Evolutionary conservation across 2,329 filamentous ascomycete genomes (phyloP).

Genomic region (Microsporum audouinii): DNA sequence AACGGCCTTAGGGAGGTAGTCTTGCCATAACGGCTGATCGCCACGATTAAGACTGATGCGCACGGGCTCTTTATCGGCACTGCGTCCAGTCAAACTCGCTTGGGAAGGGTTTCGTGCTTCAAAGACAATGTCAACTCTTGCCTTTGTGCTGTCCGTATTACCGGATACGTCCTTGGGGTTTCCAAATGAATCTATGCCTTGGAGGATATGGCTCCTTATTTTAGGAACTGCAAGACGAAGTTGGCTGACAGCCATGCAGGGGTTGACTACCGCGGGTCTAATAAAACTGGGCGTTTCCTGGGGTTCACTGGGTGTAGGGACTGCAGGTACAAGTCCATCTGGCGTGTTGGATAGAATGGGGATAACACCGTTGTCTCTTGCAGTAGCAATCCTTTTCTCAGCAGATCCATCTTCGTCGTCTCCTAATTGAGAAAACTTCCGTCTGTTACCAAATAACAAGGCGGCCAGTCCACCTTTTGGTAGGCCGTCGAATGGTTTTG

Average conservation of each 20-base stretch:
- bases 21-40: constrained; percentile 78
- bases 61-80: constrained; percentile 64
- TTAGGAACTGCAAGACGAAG: constrained; percentile 79
- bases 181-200: constrained; percentile 55
- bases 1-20: constrained; percentile 76
- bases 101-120: constrained; percentile 74
- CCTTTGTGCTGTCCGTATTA: constrained; percentile 33
- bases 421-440: constrained; percentile 63
- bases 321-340: constrained; percentile 66
- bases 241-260: constrained; percentile 69
- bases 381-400: constrained; percentile 48
- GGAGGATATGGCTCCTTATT: constrained; percentile 68
- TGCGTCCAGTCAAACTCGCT: constrained; percentile 47
- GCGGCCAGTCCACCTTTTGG: constrained; percentile 79
- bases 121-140: constrained; percentile 61
- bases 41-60: constrained; percentile 71
- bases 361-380: constrained; percentile 55
- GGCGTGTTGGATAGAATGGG: constrained; percentile 64
- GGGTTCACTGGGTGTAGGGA: constrained; percentile 44
- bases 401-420: constrained; percentile 58
- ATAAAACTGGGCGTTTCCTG: constrained; percentile 70
- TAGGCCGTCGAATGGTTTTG: constrained; percentile 84
- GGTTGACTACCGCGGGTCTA: constrained; percentile 75
- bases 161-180: constrained; percentile 34
- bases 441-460: constrained; percentile 84